Evolutionary conservation across 75 land plant genomes (phyloP).

Genomic region (Isoetes taiwanensis): DNA sequence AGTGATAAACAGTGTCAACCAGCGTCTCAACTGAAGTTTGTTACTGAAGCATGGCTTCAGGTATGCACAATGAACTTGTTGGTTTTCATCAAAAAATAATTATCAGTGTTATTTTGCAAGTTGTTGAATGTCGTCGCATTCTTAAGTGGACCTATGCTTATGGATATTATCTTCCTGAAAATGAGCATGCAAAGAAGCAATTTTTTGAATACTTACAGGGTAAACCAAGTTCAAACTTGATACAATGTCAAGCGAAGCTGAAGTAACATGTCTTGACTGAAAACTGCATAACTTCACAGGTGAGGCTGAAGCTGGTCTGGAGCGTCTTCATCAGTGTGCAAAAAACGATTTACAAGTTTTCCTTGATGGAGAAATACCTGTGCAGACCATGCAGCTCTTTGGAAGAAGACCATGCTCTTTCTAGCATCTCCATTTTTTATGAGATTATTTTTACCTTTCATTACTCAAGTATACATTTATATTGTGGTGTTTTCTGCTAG

Average conservation of each 20-base stretch:
- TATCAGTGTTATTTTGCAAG: slow-evolving; percentile 42
- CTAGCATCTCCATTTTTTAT: too few species aligned
- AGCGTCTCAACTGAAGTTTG: slow-evolving; percentile 3
- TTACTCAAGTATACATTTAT: too few species aligned
- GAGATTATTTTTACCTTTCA: too few species aligned
- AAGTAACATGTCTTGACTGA: background rate
- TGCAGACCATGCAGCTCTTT: too few species aligned
- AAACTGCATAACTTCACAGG: slow-evolving; percentile 28
- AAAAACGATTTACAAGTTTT: slow-evolving; percentile 73
- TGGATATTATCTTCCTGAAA: slow-evolving; percentile 7
- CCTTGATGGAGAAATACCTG: slow-evolving; percentile 52
- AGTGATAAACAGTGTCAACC: slow-evolving; percentile 8
- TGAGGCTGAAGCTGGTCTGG: slow-evolving; percentile 91
- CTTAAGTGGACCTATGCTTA: slow-evolving; percentile 11
- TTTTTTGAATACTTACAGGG: background rate
- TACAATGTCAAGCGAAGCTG: background rate
- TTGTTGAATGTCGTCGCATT: slow-evolving; percentile 75
- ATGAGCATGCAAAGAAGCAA: slow-evolving; percentile 23
- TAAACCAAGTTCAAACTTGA: background rate
- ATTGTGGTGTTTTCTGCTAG: too few species aligned
- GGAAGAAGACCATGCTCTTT: too few species aligned
- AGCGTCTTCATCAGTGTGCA: slow-evolving; percentile 93
- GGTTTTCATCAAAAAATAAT: too few species aligned
- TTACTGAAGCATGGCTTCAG: slow-evolving; percentile 3
- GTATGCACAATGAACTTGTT: too few species aligned